Evolutionary conservation across 495 filamentous ascomycete genomes (phyloP), one percentile per base, ranked within the genome.

Genomic region (Hypomontagnella monticulosa): DNA sequence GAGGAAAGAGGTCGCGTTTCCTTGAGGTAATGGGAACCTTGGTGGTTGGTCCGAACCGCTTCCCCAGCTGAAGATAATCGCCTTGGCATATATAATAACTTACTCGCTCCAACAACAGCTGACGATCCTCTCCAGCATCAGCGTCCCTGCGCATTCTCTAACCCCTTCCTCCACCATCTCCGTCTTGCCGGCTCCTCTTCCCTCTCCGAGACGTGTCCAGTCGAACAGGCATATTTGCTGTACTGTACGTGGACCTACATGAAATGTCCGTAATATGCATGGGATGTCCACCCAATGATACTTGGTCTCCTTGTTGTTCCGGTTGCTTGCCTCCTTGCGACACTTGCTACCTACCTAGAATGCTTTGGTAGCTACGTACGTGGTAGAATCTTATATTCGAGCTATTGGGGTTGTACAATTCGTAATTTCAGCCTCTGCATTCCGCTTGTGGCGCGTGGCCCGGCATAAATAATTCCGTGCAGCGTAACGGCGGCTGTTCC

Each of bases 1-100:
- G 33, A 30, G 43, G 42, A 47, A 34, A 48, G 12, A 15, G 27
- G 8, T 36, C 30, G 34, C 40, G 44, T 27, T 57, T 44, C 37
- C 16, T 52, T 60, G 30, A 52, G 47, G 57, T 60, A 60, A 60
- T 44, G 10, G 47, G 27, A 60, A 60, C 20, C 38, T 10, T 60
- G 23, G 15, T 59, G 44, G 56, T 59, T 59, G 56, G 56, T 50
- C 46, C 12, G n/a, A 7, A 20, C 6, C 40, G 34, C 50, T 36
- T 11, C 51, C 47, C 27, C 19, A 41, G 60, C 43, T 49, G 36
- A 36, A 50, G 51, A 56, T 56, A 42, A 50, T 63, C 43, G 18
- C 19, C 60, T 63, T 63, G 60, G 60, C 51, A 48, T 36, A 63
- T 60, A 60, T 50, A 50, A 49, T 37, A 14, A 37, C 49, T 33